Evolutionary conservation across 176 grass and related monocot genomes (phyloP).

Genomic region (Oryza meyeriana): DNA sequence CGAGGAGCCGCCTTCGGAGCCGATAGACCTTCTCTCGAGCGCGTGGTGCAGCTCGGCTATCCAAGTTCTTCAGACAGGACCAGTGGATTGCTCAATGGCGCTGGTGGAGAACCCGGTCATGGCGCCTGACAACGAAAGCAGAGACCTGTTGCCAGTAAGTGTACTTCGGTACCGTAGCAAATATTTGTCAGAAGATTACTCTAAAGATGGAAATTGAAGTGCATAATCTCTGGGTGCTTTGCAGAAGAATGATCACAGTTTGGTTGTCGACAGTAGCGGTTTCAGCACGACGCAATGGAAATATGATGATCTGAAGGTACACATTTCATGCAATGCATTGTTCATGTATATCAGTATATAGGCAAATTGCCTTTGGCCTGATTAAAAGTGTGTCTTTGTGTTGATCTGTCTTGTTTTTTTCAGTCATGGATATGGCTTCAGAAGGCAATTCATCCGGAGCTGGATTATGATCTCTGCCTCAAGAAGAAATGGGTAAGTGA

Average conservation of each 20-base stretch:
- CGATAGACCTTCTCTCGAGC: conserved; percentile 66
- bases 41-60: conserved; percentile 91
- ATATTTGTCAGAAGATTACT: conserved; percentile 9
- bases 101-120: conserved; percentile 66
- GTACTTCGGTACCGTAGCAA: conserved; percentile 10
- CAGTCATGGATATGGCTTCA: conserved; percentile 98
- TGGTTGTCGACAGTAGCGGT: conserved; percentile 51
- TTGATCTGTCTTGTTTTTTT: conserved; percentile 2
- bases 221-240: not conserved
- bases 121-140: conserved; percentile 23
- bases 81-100: conserved; percentile 52
- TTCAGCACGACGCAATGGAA: conserved; percentile 56
- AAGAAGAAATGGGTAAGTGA: conserved; percentile 94
- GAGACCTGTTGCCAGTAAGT: conserved; percentile 46
- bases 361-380: not conserved
- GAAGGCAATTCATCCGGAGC: conserved; percentile 95
- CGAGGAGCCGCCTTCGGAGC: conserved; percentile 32
- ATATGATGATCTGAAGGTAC: conserved; percentile 87
- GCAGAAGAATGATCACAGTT: conserved; percentile 59
- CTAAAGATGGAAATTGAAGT: conserved; percentile 17
- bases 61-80: conserved; percentile 53
- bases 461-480: conserved; percentile 69
- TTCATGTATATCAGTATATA: not conserved
- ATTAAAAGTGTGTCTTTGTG: not conserved
- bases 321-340: not conserved